Evolutionary conservation across 2,329 filamentous ascomycete species (phyloP), one percentile per base, ranked within the genome.

Genomic region (Thielaviopsis ethacetica): DNA sequence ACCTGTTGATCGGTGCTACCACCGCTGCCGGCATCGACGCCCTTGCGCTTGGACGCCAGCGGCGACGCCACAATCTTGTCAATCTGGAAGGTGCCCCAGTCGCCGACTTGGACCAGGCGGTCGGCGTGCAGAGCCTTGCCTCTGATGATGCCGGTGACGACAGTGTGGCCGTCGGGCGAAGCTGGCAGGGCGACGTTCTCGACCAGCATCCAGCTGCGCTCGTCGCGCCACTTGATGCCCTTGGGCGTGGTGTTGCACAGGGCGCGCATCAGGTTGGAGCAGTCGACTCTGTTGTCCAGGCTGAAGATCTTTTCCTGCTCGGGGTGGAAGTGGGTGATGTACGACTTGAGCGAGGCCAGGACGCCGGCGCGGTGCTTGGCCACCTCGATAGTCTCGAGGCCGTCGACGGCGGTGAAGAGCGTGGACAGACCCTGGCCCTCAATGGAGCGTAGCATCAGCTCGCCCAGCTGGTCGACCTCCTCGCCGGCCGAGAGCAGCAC

Each of bases 381-480:
- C 0, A 88, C 83, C 64, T 95, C 86, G 47, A 95, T 75, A 61
- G 79, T 80, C 59, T 91, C 85, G 13, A 97, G 74, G 5, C 84
- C 83, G 66, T 94, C 86, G 0, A 94, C 89, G 13, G 88, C 80
- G 0, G 88, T 89, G 66, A 95, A 82, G n/a, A 94, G 80, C 22
- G 90, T 97, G 0, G 91, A 95, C 64, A 98, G 82, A 66, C 93
- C 93, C 72, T 98, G 93, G 65, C 89, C 88, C 73, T 96, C 91
- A 34, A 97, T 84, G 54, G 86, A 85, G 65, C 88, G 83, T 62
- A 98, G 75, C 60, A 97, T 84, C 65, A 89, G 74, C 71, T 97
- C 90, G 63, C 91, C 91, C 49, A 90, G 73, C 55, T 84, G 79
- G 66, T 96, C 91, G 6, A 94, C 87, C 70, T 95, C 89, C 62